Percentiles rank a stretch among this genome's conserved stretches.
Evolutionary conservation across 2,329 filamentous ascomycete genomes (phyloP).

Genomic region (Neonectria sp.): DNA sequence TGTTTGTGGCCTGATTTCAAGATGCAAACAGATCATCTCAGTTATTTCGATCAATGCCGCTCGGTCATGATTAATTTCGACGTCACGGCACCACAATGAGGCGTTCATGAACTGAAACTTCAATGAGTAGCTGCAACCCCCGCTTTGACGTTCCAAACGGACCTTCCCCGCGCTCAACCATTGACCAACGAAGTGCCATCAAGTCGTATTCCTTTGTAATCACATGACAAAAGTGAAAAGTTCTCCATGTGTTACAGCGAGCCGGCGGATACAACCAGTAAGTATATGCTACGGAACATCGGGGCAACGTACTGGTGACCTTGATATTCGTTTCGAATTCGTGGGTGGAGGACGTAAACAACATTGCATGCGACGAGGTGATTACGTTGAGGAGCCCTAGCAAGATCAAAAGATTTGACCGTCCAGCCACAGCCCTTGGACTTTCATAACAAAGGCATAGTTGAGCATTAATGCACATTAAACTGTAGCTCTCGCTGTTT

Average conservation of each 20-base stretch:
- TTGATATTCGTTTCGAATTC: neutral
- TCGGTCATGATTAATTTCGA: conserved; percentile 1
- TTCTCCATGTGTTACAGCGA: neutral
- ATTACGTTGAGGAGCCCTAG: neutral
- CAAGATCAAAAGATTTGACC: neutral
- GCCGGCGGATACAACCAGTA: neutral
- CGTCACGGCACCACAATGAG: conserved; percentile 6
- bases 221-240: neutral
- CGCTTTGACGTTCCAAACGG: neutral
- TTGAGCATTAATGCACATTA: neutral
- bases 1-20: neutral
- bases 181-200: neutral
- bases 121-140: conserved; percentile 5
- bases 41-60: neutral
- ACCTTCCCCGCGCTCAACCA: neutral
- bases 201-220: neutral
- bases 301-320: neutral
- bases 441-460: neutral
- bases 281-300: neutral
- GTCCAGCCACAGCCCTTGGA: neutral
- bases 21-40: neutral
- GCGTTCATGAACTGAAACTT: neutral
- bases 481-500: too few relatives aligned
- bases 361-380: neutral
- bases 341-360: neutral